Percentiles rank a stretch among this genome's conserved stretches.
Conservation (phyloP, 2,329 filamentous ascomycete genomes). For the Penicillium sp. region DNA sequence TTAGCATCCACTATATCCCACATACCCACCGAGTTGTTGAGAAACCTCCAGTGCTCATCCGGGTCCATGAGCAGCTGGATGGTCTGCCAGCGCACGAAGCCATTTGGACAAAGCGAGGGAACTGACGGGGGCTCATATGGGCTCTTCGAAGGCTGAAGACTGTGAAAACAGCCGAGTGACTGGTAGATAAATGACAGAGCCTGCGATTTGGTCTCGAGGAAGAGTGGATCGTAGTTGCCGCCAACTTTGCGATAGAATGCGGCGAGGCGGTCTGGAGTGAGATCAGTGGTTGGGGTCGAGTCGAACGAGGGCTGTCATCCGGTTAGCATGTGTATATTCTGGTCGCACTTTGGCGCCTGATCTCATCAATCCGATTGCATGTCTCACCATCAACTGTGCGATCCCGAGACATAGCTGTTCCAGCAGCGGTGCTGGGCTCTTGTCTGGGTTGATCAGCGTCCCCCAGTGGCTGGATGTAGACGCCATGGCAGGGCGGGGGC, state of each 20-base stretch:
- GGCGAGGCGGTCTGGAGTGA: slow-evolving; percentile 70
- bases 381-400: slow-evolving; percentile 68
- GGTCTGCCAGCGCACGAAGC: slow-evolving; percentile 92
- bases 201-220: slow-evolving; percentile 70
- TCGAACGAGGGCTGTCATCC: slow-evolving; percentile 33
- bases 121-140: slow-evolving; percentile 75
- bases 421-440: slow-evolving; percentile 66
- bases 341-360: not conserved
- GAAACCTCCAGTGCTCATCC: slow-evolving; percentile 79
- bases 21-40: slow-evolving; percentile 76
- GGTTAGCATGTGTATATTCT: not conserved
- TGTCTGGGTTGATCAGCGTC: slow-evolving; percentile 65
- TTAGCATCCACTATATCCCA: slow-evolving; percentile 77
- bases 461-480: slow-evolving; percentile 56
- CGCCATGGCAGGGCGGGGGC: slow-evolving; percentile 30
- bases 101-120: slow-evolving; percentile 77
- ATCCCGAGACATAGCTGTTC: slow-evolving; percentile 70
- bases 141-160: slow-evolving; percentile 69
- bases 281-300: slow-evolving; percentile 36
- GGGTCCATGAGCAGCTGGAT: slow-evolving; percentile 86
- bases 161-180: slow-evolving; percentile 86
- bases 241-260: slow-evolving; percentile 74
- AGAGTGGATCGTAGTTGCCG: slow-evolving; percentile 76
- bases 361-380: not conserved
- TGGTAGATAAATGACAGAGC: slow-evolving; percentile 92